Conservation (phyloP, 768 basidiomycete species). For the Mrakia blollopis region DNA sequence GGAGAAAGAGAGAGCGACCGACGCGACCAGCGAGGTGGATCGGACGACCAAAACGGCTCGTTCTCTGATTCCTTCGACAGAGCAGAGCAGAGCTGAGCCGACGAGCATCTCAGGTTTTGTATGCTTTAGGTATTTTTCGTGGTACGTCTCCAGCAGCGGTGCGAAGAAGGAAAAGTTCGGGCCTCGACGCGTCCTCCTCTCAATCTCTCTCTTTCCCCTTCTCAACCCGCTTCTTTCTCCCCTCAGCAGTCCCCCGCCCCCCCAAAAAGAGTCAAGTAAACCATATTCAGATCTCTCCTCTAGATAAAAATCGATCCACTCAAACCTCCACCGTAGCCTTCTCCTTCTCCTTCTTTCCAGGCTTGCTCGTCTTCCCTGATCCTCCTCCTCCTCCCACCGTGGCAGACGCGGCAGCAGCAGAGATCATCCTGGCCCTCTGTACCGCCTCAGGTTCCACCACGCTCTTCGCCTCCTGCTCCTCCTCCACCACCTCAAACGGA, state of each 20-base stretch:
- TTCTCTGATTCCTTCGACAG: too few relatives aligned
- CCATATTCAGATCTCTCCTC: background rate
- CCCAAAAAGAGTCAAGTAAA: too few relatives aligned
- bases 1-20: too few relatives aligned
- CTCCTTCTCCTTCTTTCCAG: background rate
- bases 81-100: too few relatives aligned
- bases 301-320: too few relatives aligned
- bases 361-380: background rate
- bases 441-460: background rate
- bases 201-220: background rate
- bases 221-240: background rate
- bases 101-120: too few relatives aligned
- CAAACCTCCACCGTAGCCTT: background rate
- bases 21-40: too few relatives aligned
- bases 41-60: too few relatives aligned
- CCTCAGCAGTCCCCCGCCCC: too few relatives aligned
- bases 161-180: background rate
- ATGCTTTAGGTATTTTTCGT: too few relatives aligned
- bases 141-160: too few relatives aligned
- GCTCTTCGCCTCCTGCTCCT: background rate
- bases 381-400: background rate
- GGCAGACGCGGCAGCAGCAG: background rate
- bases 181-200: background rate
- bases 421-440: background rate
- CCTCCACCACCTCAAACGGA: background rate